phyloP scores from a whole-genome alignment of 148 eudicot genomes.

The Amaranthus hypochondriacus region DNA sequence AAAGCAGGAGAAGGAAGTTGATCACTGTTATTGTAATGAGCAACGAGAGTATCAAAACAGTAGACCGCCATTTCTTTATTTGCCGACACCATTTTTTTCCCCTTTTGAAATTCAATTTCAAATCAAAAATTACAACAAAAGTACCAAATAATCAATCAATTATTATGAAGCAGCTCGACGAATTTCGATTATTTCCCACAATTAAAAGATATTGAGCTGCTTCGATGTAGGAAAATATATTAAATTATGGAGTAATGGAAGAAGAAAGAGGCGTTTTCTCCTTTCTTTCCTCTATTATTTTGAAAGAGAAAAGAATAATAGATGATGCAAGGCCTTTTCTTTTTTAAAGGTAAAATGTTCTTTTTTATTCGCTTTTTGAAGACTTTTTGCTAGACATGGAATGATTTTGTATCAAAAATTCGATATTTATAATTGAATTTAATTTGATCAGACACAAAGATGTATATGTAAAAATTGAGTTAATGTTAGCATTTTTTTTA shows the following conservation, averaged over 20 bases:
- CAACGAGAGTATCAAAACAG: slow-evolving; percentile 79
- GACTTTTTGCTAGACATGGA: no score
- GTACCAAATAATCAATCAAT: neutral
- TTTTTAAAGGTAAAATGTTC: no score
- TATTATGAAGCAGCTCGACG: neutral
- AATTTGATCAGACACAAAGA: no score
- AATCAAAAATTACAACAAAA: neutral
- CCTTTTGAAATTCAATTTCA: neutral
- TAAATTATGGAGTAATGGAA: neutral
- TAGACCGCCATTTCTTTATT: slow-evolving; percentile 80
- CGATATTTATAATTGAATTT: no score
- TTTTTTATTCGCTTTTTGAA: no score
- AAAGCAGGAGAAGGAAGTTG: slow-evolving; percentile 77
- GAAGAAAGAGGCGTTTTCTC: neutral
- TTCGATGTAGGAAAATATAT: neutral
- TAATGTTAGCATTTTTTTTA: no score
- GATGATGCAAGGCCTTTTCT: no score
- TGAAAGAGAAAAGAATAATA: no score
- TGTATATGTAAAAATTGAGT: no score
- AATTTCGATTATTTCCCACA: neutral
- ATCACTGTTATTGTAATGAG: slow-evolving; percentile 63
- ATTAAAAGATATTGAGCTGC: no score
- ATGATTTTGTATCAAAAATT: no score
- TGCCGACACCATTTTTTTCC: slow-evolving; percentile 63
- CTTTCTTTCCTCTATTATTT: neutral